Base-by-base conservation (phyloP, 192 early-diverging fungal species). In the Rhizophagus clarus region DNA sequence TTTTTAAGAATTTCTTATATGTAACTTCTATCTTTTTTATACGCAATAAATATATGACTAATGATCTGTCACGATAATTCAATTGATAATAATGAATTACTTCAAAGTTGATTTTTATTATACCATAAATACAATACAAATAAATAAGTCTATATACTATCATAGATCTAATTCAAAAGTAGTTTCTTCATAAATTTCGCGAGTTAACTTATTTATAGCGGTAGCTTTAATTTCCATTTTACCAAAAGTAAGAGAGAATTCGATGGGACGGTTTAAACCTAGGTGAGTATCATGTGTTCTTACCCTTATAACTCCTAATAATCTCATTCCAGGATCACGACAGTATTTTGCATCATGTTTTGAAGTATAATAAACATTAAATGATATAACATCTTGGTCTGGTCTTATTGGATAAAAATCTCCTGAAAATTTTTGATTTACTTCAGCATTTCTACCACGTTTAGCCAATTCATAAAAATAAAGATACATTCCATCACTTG, bases 171-270 rank as follows among this genome's bases (percentile, higher is more conserved):
- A 56, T 22, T 56, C 51, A 56, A 56, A 22, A 56, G 51, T 56
- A 22, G 51, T 56, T 22, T 56, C 12, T 5, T 56, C 45, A 20
- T 78, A 78, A 68, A 68, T 24, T 31, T 20, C 28, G 34, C 63
- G 45, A 22, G 49, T 78, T 68, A 6, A 9, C 12, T 61, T 63
- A 78, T 78, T 78, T 47, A 34, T 40, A 51, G 77, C 77, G 7
- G 20, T 78, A 31, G 77, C 77, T 69, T 78, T 78, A 32, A 78
- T 69, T 69, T 78, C 77, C 66, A 78, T 67, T 17, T 64, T 32
- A 22, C 63, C 77, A 68, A 78, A 78, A 1, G 77, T 32, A 11
- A 78, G 68, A 1, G 45, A 51, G 20, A 78, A 78, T 69, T 78
- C 64, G 3, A 78, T 47, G 6, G 60, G 60, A 26, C 77, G 62